Conservation (phyloP, 768 basidiomycete genomes). For the Pisolithus tinctorius region DNA sequence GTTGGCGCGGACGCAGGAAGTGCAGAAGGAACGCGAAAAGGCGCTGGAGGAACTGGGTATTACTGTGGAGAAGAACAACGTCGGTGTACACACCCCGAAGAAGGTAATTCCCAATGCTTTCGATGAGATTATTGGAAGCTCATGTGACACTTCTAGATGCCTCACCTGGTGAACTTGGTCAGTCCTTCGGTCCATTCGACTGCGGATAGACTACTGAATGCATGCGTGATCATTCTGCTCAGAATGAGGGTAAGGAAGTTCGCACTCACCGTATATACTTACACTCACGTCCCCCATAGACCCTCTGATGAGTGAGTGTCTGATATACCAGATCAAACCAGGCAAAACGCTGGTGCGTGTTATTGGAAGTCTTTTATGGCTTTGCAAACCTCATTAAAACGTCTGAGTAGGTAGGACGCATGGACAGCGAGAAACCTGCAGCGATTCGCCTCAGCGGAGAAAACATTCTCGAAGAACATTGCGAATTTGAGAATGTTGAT, state of each 20-base stretch:
- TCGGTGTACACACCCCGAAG: conserved; percentile 98
- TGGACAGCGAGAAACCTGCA: conserved; percentile 74
- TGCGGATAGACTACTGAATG: conserved; percentile 8
- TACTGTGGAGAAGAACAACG: conserved; percentile 91
- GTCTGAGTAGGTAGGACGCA: conserved; percentile 63
- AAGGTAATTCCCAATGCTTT: conserved; percentile 41
- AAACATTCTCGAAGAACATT: conserved; percentile 90
- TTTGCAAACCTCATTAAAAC: conserved; percentile 9
- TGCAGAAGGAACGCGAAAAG: conserved; percentile 96
- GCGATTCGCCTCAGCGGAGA: conserved; percentile 91
- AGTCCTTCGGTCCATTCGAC: conserved; percentile 26
- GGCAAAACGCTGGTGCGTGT: conserved; percentile 67
- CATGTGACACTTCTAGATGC: conserved; percentile 51
- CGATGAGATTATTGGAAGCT: conserved; percentile 5
- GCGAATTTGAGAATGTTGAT: conserved; percentile 80
- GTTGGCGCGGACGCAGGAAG: conserved; percentile 82
- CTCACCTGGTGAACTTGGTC: conserved; percentile 89
- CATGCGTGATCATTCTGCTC: conserved; percentile 4
- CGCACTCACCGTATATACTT: neutral
- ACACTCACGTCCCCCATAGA: conserved; percentile 39
- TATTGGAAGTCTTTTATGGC: conserved; percentile 1
- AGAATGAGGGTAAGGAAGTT: conserved; percentile 62
- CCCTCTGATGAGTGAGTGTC: conserved; percentile 94
- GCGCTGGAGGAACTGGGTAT: conserved; percentile 97
- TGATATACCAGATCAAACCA: conserved; percentile 87